phyloP scores from a whole-genome alignment of 495 filamentous ascomycete species.

The Platismatia glauca region DNA sequence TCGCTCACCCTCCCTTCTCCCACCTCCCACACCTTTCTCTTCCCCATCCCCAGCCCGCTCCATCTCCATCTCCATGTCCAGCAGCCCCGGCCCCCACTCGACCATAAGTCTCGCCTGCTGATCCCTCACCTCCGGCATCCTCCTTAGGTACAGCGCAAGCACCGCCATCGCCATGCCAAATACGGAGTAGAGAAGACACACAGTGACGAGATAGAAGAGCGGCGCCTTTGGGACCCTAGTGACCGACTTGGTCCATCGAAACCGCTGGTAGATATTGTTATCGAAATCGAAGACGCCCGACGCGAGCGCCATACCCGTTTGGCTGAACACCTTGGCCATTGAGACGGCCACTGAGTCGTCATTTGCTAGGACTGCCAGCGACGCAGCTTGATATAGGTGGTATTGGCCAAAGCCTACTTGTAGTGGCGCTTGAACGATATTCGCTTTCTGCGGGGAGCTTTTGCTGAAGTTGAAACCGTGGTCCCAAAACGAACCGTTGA shows the following conservation, averaged over 20 bases:
- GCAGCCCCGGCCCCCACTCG: conserved; percentile 3
- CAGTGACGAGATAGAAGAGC: conserved; percentile 13
- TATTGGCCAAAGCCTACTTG: conserved; percentile 16
- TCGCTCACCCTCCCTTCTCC: no score
- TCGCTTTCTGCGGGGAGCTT: conserved; percentile 6
- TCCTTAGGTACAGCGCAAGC: conserved; percentile 9
- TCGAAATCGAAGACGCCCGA: conserved; percentile 13
- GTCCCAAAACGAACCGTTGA: conserved; percentile 8
- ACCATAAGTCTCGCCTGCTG: conserved; percentile 14
- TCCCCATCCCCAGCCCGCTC: no score
- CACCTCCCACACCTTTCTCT: no score
- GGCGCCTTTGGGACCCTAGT: conserved; percentile 15
- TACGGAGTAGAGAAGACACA: conserved; percentile 12
- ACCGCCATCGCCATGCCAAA: conserved; percentile 18
- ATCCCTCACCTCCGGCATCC: conserved; percentile 4
- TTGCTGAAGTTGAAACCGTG: conserved; percentile 6
- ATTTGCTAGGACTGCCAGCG: neutral
- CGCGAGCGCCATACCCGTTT: conserved; percentile 14
- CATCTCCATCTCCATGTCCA: neutral
- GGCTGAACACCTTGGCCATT: conserved; percentile 13
- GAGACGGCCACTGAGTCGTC: neutral
- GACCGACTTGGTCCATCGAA: conserved; percentile 1
- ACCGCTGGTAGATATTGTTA: conserved; percentile 10
- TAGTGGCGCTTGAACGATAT: conserved; percentile 13
- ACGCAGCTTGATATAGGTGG: neutral